Conservation (phyloP, 148 eudicot genomes). For the Camellia japonica region DNA sequence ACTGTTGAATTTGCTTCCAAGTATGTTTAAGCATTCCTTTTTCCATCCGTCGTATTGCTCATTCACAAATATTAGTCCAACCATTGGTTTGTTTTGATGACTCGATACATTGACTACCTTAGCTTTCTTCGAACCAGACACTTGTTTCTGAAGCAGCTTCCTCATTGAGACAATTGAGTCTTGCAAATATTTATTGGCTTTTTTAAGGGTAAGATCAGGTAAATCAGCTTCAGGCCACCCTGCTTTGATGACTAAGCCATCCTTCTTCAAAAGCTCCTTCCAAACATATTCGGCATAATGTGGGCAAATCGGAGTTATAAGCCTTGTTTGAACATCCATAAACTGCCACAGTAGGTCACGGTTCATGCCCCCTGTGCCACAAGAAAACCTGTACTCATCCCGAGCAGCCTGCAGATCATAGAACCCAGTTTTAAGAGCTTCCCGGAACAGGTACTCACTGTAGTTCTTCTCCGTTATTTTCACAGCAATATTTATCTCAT, state of each 20-base stretch:
- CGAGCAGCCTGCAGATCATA: conserved; percentile 86
- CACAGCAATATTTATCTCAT: conserved; percentile 77
- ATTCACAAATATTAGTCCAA: conserved; percentile 66
- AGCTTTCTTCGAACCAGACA: conserved; percentile 66
- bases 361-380: conserved; percentile 78
- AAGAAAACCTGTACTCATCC: conserved; percentile 80
- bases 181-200: conserved; percentile 75
- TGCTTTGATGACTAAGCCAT: conserved; percentile 65
- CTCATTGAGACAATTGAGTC: conserved; percentile 65
- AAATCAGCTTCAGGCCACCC: conserved; percentile 69
- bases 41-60: conserved; percentile 91
- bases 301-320: conserved; percentile 85
- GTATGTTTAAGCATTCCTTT: conserved; percentile 70
- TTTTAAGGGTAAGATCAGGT: conserved; percentile 72
- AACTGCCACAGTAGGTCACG: conserved; percentile 59
- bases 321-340: conserved; percentile 85
- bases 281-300: conserved; percentile 82
- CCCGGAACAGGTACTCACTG: conserved; percentile 62
- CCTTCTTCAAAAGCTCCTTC: conserved; percentile 72
- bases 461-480: conserved; percentile 65
- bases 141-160: conserved; percentile 77
- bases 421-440: conserved; percentile 82
- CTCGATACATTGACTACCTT: conserved; percentile 33
- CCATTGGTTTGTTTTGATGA: conserved; percentile 42
- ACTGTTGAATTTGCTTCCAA: conserved; percentile 49